A percentile compares a stretch with the other conserved stretches of the same genome.
Conservation (phyloP, 1,284 basidiomycete species). For the Moesziomyces aphidis region DNA sequence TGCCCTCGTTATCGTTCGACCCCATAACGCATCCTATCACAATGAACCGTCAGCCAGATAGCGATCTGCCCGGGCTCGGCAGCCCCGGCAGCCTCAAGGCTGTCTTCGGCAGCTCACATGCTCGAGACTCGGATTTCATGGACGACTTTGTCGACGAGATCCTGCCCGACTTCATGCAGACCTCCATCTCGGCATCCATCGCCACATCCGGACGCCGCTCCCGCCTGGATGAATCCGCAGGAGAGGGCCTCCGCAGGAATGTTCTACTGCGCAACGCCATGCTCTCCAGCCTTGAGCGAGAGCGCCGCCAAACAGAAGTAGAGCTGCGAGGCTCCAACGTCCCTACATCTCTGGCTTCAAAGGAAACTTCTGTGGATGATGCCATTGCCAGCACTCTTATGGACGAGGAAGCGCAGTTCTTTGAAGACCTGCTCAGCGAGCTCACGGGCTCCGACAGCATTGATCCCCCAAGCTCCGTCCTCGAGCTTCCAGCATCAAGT, state of each 20-base stretch:
- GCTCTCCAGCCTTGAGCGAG: slow-evolving; percentile 50
- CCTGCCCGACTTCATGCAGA: slow-evolving; percentile 13
- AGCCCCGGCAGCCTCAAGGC: slow-evolving; percentile 34
- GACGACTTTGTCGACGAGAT: slow-evolving; percentile 30
- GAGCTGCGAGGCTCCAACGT: not conserved
- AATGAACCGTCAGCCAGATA: slow-evolving; percentile 8
- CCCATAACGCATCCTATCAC: slow-evolving; percentile 7
- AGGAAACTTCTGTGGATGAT: not conserved
- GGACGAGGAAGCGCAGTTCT: slow-evolving; percentile 45
- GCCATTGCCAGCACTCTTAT: too few species aligned
- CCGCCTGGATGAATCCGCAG: slow-evolving; percentile 46
- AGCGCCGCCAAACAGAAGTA: slow-evolving; percentile 24
- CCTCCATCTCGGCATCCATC: slow-evolving; percentile 16
- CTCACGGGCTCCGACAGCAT: slow-evolving; percentile 25
- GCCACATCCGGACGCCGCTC: slow-evolving; percentile 20
- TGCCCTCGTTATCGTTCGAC: not conserved
- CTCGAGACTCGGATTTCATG: not conserved
- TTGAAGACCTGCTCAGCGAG: slow-evolving; percentile 42
- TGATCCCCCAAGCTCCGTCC: not conserved
- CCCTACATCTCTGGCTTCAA: not conserved
- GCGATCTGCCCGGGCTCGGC: slow-evolving; percentile 7
- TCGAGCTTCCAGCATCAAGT: not conserved
- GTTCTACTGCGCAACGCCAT: slow-evolving; percentile 51
- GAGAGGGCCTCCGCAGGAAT: slow-evolving; percentile 46
- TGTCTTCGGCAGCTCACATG: slow-evolving; percentile 7